Base-by-base conservation (phyloP, 345 rosid species). In the Moringa oleifera region DNA sequence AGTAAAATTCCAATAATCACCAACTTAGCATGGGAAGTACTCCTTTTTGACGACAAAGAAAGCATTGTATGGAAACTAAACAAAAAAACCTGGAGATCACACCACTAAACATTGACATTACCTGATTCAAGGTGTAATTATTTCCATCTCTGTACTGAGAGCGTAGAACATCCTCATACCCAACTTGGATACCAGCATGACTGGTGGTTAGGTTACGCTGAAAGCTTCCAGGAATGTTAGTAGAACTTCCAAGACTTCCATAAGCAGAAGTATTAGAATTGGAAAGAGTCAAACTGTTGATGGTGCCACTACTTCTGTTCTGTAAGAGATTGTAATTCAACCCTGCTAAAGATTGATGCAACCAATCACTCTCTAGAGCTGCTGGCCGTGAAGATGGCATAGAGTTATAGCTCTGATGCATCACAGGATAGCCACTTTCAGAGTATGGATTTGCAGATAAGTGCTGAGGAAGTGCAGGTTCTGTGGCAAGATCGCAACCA, bases 311-410 rank as follows among this genome's bases (percentile, higher is more conserved):
- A 31, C 65, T 53, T 23, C 57, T 54, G 31, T 37, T 56, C 8
- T 62, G 68, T 13, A 54, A 61, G 54, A 50, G 53, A 47, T 49
- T 62, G 65, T 63, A 64, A 28, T 71, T 71, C 66, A 53, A 58
- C 60, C 71, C 66, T 18, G 69, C 62, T 52, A 36, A 46, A 53
- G 80, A 55, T 51, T 77, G 77, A 62, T 51, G 71, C 21, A 62
- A 64, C 18, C 25, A 6, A 23, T 46, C 52, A 50, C 55, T 58
- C 55, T 66, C 75, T 23, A 23, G 63, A 75, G 68, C 69, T 18
- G 57, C 50, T 47, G 59, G 75, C 50, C 21, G 75, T 53, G 73
- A 57, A 59, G 79, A 55, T 52, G 65, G 66, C 55, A 37, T 53
- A 51, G 31, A 23, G 18, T 69, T 18, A 69, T 63, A 62, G 45